Percentiles rank a stretch among this genome's conserved stretches.
phyloP scores from a whole-genome alignment of 495 filamentous ascomycete genomes.

The Pyrenopolyporus hunteri region DNA sequence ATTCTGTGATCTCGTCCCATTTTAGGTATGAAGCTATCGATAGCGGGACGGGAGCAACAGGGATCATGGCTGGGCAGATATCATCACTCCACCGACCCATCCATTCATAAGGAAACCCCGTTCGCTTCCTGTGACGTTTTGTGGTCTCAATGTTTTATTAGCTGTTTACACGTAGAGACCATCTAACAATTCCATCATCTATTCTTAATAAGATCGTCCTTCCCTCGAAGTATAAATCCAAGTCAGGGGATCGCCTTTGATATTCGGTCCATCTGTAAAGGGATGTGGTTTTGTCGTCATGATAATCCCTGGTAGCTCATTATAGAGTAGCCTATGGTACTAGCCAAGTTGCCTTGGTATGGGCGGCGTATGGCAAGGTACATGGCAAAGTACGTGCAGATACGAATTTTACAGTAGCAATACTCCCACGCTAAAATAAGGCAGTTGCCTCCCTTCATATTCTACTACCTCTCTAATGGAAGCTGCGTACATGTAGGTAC shows the following conservation, averaged over 20 bases:
- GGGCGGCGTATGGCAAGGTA: too few relatives aligned
- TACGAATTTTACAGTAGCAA: slow-evolving; percentile 1
- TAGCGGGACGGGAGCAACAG: slow-evolving; percentile 7
- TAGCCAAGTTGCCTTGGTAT: too few relatives aligned
- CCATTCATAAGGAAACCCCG: slow-evolving; percentile 13
- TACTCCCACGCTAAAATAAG: background rate
- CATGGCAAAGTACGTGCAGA: background rate
- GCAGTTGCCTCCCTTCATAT: too few relatives aligned
- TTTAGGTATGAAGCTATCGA: slow-evolving; percentile 16
- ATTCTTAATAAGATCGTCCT: slow-evolving; percentile 15
- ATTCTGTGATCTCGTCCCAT: background rate
- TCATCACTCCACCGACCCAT: slow-evolving; percentile 26
- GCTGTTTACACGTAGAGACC: slow-evolving; percentile 17
- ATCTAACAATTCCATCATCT: slow-evolving; percentile 14
- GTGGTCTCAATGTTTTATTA: slow-evolving; percentile 7
- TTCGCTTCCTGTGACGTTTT: slow-evolving; percentile 28
- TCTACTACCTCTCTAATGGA: too few relatives aligned
- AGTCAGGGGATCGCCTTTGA: slow-evolving; percentile 5
- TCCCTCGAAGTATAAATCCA: background rate
- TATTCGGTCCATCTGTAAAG: background rate
- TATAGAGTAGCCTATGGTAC: too few relatives aligned
- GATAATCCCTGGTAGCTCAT: background rate
- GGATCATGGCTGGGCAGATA: slow-evolving; percentile 39
- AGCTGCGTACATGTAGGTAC: too few relatives aligned
- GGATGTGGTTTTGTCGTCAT: slow-evolving; percentile 7